A percentile compares a stretch with the other conserved stretches of the same genome.
Evolutionary conservation across 73 alveolate genomes (phyloP).

Genomic region (Paramecium bursaria): DNA sequence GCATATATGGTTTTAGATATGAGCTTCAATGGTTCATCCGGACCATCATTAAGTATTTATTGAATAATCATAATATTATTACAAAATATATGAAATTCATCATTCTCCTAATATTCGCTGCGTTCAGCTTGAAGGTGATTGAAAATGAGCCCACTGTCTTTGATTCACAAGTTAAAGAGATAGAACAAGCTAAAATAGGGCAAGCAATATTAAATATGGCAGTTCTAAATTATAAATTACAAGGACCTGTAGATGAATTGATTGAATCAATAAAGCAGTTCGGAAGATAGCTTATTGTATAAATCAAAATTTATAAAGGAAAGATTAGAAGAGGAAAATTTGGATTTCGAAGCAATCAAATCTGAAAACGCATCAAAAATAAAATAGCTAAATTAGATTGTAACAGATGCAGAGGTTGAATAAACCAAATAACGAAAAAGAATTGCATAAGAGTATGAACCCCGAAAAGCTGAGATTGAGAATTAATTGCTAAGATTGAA

Average conservation of each 20-base stretch:
- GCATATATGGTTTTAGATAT: no score
- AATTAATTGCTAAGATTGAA: constrained; percentile 11
- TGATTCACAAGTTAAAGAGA: constrained; percentile 34
- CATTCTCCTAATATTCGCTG: no score
- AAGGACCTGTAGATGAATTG: constrained; percentile 58
- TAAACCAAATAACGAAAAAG: constrained; percentile 16
- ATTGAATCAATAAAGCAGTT: constrained; percentile 28
- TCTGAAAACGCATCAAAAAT: constrained; percentile 40
- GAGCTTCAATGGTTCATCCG: no score
- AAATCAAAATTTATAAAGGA: background rate
- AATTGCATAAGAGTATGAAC: constrained; percentile 48
- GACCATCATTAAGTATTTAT: no score
- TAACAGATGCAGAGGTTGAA: constrained; percentile 37
- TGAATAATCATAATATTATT: no score
- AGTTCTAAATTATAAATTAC: constrained; percentile 33
- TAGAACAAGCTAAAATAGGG: constrained; percentile 26
- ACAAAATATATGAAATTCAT: no score
- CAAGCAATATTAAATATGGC: constrained; percentile 59
- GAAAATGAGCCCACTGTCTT: no score
- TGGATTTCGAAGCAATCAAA: constrained; percentile 51
- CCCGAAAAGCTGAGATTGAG: constrained; percentile 46
- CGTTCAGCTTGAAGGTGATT: no score
- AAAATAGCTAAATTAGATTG: constrained; percentile 29
- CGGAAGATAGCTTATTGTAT: constrained; percentile 55
- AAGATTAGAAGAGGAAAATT: constrained; percentile 54